Evolutionary conservation across 2,329 filamentous ascomycete genomes (phyloP).

Genomic region (Exophiala sp.): DNA sequence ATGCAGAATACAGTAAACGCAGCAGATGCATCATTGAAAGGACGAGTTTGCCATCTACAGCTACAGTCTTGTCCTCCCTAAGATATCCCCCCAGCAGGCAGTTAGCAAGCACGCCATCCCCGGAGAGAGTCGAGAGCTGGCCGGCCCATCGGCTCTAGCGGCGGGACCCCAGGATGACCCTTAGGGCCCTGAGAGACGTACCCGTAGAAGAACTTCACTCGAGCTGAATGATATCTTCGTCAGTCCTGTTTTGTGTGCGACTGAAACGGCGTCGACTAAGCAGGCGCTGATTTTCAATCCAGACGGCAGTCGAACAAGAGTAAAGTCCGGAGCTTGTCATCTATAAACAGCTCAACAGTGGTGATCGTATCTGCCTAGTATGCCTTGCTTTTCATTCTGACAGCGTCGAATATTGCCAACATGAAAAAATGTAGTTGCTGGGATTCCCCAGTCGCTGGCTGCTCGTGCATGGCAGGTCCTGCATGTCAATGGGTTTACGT

Average conservation of each 20-base stretch:
- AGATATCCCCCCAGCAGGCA: background rate
- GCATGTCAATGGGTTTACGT: background rate
- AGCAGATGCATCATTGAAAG: too few species aligned
- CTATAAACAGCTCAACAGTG: constrained; percentile 1
- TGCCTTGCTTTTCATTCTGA: background rate
- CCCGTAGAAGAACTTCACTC: too few species aligned
- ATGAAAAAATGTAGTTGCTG: background rate
- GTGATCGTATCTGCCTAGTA: background rate
- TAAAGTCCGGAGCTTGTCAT: background rate
- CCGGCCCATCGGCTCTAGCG: background rate
- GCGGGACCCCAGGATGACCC: too few species aligned
- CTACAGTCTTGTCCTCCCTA: too few species aligned
- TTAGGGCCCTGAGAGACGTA: too few species aligned
- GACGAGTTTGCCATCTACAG: too few species aligned
- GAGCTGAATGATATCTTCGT: too few species aligned
- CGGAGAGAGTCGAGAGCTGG: background rate
- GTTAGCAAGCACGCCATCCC: background rate
- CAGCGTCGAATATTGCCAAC: background rate
- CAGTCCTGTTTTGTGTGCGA: too few species aligned
- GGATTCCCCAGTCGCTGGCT: background rate
- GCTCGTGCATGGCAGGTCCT: background rate
- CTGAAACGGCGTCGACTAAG: too few species aligned
- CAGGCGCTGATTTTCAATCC: too few species aligned
- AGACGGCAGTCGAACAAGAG: too few species aligned
- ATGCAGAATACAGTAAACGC: too few species aligned